phyloP scores from a whole-genome alignment of 2,329 filamentous ascomycete genomes.

The Penicillium frequentans region DNA sequence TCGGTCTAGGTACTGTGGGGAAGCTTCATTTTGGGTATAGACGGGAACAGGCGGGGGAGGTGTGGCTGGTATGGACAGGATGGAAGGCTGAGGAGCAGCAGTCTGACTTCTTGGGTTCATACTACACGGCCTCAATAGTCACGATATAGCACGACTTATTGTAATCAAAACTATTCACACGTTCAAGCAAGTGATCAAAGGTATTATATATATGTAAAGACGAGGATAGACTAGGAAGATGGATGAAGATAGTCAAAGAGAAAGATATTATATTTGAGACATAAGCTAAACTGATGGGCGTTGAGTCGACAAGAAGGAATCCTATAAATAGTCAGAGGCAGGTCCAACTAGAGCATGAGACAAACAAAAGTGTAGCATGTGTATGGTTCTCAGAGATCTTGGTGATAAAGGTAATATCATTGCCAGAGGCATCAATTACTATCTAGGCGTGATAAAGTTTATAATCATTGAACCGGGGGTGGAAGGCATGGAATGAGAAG shows the following conservation, averaged over 20 bases:
- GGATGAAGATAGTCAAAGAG: not conserved
- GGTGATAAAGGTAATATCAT: conserved; percentile 62
- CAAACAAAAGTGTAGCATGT: conserved; percentile 13
- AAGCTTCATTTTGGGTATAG: conserved; percentile 12
- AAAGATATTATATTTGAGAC: conserved; percentile 1
- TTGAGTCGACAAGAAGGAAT: not conserved
- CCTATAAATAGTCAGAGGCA: conserved; percentile 21
- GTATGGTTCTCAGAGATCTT: conserved; percentile 65
- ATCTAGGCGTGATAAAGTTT: conserved; percentile 63
- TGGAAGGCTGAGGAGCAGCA: conserved; percentile 1
- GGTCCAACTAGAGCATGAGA: conserved; percentile 15
- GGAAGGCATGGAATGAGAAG: not conserved
- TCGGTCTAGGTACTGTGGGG: not conserved
- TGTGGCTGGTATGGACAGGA: conserved; percentile 4
- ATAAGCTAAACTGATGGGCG: not conserved
- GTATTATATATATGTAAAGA: not conserved
- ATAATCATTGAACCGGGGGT: conserved; percentile 62
- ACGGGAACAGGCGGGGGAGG: conserved; percentile 7
- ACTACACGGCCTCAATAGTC: conserved; percentile 9
- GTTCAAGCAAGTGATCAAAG: not conserved
- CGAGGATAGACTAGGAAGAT: too few relatives aligned
- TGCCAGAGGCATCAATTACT: conserved; percentile 63
- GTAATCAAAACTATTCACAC: conserved; percentile 24
- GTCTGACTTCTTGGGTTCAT: conserved; percentile 4
- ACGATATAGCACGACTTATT: conserved; percentile 30